Conservation (phyloP, 495 filamentous ascomycete genomes). For the Penicillium samsonianum region DNA sequence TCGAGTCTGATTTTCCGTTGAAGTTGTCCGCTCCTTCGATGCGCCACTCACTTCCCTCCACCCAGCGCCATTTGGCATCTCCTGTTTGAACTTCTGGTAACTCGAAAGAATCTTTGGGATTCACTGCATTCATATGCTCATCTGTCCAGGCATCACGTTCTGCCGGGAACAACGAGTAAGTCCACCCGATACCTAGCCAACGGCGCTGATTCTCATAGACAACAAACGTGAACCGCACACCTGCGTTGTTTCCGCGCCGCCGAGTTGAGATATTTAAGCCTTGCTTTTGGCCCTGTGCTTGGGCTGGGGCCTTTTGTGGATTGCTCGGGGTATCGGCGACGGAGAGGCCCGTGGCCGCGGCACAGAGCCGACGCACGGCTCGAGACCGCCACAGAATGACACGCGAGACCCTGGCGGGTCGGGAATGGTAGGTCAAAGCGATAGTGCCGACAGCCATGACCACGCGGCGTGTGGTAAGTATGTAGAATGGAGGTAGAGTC, state of each 20-base stretch:
- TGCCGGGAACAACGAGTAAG: slow-evolving; percentile 81
- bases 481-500: slow-evolving; percentile 75
- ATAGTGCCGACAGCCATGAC: slow-evolving; percentile 78
- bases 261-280: slow-evolving; percentile 51
- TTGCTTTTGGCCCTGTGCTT: slow-evolving; percentile 45
- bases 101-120: slow-evolving; percentile 77
- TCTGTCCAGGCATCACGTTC: slow-evolving; percentile 93
- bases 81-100: slow-evolving; percentile 83
- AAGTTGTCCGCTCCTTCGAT: slow-evolving; percentile 73
- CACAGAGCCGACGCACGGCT: slow-evolving; percentile 63
- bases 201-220: slow-evolving; percentile 95
- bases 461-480: slow-evolving; percentile 86
- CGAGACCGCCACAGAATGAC: slow-evolving; percentile 89
- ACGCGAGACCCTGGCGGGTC: slow-evolving; percentile 79
- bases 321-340: slow-evolving; percentile 52
- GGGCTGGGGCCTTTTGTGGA: slow-evolving; percentile 35
- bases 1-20: slow-evolving; percentile 35
- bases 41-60: slow-evolving; percentile 77
- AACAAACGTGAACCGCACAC: slow-evolving; percentile 93
- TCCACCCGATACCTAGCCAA: slow-evolving; percentile 96
- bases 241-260: slow-evolving; percentile 60
- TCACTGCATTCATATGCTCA: slow-evolving; percentile 82
- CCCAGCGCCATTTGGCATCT: slow-evolving; percentile 87
- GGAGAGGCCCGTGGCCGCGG: slow-evolving; percentile 74
- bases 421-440: slow-evolving; percentile 85